phyloP scores from a whole-genome alignment of 148 eudicot species.

The Polygonum aviculare region DNA sequence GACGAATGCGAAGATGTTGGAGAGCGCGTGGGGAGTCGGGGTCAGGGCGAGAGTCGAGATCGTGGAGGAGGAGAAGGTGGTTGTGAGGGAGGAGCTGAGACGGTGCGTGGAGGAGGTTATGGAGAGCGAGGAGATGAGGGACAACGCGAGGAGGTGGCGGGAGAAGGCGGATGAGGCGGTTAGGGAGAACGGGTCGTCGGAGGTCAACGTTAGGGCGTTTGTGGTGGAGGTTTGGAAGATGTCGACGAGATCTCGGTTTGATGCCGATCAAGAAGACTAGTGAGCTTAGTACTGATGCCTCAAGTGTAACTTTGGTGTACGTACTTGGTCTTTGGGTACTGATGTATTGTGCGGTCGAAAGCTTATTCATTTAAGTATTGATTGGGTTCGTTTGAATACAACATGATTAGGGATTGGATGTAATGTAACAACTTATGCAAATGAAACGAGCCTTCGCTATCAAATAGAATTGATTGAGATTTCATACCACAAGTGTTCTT shows the following conservation, averaged over 20 bases:
- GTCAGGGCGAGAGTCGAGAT: constrained; percentile 25
- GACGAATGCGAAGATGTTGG: constrained; percentile 48
- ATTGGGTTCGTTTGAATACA: no score
- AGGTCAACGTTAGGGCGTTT: constrained; percentile 26
- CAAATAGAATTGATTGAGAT: no score
- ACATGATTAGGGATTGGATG: no score
- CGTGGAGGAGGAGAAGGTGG: constrained; percentile 31
- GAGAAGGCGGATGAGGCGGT: constrained; percentile 30
- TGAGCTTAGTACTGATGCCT: not conserved
- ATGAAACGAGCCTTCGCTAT: no score
- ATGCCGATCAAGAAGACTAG: not conserved
- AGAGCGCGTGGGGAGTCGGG: constrained; percentile 50
- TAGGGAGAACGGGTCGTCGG: constrained; percentile 32
- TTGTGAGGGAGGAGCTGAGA: constrained; percentile 24
- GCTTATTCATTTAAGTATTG: no score
- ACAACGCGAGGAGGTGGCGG: constrained; percentile 26
- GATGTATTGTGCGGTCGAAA: no score
- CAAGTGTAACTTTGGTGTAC: no score
- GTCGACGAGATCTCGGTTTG: not conserved
- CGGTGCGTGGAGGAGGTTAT: constrained; percentile 29
- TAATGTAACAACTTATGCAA: no score
- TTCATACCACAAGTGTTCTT: no score
- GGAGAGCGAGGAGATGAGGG: constrained; percentile 30
- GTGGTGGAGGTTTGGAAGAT: constrained; percentile 12
- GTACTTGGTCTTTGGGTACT: no score